Percentiles rank a stretch among this genome's conserved stretches.
phyloP scores from a whole-genome alignment of 2,329 filamentous ascomycete genomes.

The Epichloe elymi region DNA sequence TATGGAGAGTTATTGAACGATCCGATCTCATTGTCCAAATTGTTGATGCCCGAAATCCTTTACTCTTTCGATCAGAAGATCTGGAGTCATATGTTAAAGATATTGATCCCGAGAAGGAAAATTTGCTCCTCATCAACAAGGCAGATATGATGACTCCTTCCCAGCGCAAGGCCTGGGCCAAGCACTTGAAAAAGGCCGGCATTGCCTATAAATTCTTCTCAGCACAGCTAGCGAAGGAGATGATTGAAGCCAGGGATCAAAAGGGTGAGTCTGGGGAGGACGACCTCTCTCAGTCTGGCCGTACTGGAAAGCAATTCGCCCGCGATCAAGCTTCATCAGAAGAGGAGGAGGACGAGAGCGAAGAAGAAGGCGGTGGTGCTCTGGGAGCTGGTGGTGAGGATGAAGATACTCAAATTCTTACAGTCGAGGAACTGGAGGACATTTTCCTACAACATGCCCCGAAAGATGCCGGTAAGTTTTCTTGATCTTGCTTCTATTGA shows the following conservation, averaged over 20 bases:
- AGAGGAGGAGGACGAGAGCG: constrained; percentile 21
- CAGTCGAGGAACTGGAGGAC: constrained; percentile 81
- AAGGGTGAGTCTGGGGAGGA: constrained; percentile 34
- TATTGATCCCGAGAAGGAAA: constrained; percentile 76
- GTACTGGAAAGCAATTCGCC: constrained; percentile 13
- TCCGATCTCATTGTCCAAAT: constrained; percentile 96
- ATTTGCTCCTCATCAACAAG: constrained; percentile 91
- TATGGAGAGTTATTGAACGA: constrained; percentile 96
- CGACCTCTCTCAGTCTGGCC: constrained; percentile 14
- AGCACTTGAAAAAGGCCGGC: constrained; percentile 65
- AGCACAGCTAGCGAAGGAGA: constrained; percentile 77
- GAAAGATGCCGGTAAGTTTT: constrained; percentile 32
- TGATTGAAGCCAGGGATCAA: constrained; percentile 58
- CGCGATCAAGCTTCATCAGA: constrained; percentile 12
- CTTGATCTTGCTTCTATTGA: no score
- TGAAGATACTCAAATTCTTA: constrained; percentile 66
- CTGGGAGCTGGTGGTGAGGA: constrained; percentile 20
- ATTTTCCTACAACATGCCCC: constrained; percentile 68
- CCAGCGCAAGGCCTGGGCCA: constrained; percentile 74
- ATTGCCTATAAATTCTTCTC: constrained; percentile 97
- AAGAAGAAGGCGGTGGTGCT: constrained; percentile 24
- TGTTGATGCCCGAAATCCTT: constrained; percentile 88
- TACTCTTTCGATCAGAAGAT: constrained; percentile 90
- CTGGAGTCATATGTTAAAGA: constrained; percentile 90
- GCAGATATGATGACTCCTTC: constrained; percentile 93